phyloP scores from a whole-genome alignment of 768 basidiomycete genomes.

The Cantharellus cinnabarinus region DNA sequence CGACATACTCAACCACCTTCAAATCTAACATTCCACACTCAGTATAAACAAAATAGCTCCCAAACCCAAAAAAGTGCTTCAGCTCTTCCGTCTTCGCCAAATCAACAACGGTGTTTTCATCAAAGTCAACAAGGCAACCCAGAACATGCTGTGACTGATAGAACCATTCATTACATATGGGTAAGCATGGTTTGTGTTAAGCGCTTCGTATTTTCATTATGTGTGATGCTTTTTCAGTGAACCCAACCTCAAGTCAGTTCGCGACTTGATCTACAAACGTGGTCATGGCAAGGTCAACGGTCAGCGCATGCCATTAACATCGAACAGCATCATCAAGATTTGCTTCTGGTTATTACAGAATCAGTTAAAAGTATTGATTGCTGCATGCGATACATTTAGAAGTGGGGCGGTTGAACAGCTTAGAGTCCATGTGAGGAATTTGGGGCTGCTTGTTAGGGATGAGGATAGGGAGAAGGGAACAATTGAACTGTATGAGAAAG shows the following conservation, averaged over 20 bases:
- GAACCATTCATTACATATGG: constrained; percentile 98
- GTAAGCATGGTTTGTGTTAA: constrained; percentile 22
- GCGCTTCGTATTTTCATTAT: constrained; percentile 1
- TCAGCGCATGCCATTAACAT: constrained; percentile 89
- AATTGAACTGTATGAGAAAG: constrained; percentile 87
- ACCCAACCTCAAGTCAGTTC: constrained; percentile 89
- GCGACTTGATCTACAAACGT: constrained; percentile 97
- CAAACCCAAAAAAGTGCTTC: constrained; percentile 97
- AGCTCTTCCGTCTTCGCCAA: constrained; percentile 93
- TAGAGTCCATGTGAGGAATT: constrained; percentile 85
- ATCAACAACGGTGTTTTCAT: constrained; percentile 99
- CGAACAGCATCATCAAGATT: constrained; percentile 93
- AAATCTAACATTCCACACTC: neutral
- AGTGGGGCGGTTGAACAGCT: constrained; percentile 97
- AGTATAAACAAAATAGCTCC: constrained; percentile 99
- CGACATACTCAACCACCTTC: no score
- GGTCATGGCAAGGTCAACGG: constrained; percentile 97
- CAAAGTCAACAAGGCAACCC: constrained; percentile 88
- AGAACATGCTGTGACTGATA: constrained; percentile 94
- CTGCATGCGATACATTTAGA: constrained; percentile 96
- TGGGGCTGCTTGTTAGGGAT: constrained; percentile 49
- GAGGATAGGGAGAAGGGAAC: constrained; percentile 39
- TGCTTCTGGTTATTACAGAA: constrained; percentile 99
- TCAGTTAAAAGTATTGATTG: constrained; percentile 77
- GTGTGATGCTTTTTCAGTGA: constrained; percentile 31